Base-by-base conservation (phyloP, 129 eudicot species). In the Daucus carota region DNA sequence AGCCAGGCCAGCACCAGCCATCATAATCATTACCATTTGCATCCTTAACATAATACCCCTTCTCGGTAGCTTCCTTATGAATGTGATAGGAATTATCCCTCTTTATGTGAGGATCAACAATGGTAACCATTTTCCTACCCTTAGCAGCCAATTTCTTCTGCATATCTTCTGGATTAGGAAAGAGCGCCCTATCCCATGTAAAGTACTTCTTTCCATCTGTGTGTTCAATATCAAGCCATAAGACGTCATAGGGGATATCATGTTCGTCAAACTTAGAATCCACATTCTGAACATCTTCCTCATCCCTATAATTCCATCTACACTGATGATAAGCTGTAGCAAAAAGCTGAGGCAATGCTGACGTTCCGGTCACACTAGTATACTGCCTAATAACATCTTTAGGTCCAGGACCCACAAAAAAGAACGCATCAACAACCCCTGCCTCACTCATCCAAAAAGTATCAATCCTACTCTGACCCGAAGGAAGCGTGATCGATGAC, bases 1-100 rank as follows among this genome's bases (percentile, higher is more conserved):
- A 91, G 43, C 99, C 99, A 46, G 99, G 92, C 99, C 99, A 95
- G 84, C 99, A 94, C 99, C 99, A 94, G 5, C 99, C 99, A 81
- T 94, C 99, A 77, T 47, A 94, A 80, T 94, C 99, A 82, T 85
- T 94, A 44, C 96, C 96, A 59, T 75, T 86, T 47, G 97, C 82
- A 85, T 94, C 99, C 81, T 88, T 94, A 57, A 94, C 99, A 82
- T 94, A 94, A 79, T 84, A 87, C 20, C 97, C 97, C 44, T 89
- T 89, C 62, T 86, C 78, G 12, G 97, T 52, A 34, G 99, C 99
- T 82, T 94, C 99, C 84, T 94, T 91, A 38, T 94, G 99, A 45
- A 95, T 86, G 70, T 86, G 88, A 79, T 91, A 95, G 28, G 83
- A 78, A 2, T 85, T 93, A 26, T 91, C 99, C 74, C 97, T 52